phyloP scores from a whole-genome alignment of 495 filamentous ascomycete genomes.

The Aspergillus egyptiacus region DNA sequence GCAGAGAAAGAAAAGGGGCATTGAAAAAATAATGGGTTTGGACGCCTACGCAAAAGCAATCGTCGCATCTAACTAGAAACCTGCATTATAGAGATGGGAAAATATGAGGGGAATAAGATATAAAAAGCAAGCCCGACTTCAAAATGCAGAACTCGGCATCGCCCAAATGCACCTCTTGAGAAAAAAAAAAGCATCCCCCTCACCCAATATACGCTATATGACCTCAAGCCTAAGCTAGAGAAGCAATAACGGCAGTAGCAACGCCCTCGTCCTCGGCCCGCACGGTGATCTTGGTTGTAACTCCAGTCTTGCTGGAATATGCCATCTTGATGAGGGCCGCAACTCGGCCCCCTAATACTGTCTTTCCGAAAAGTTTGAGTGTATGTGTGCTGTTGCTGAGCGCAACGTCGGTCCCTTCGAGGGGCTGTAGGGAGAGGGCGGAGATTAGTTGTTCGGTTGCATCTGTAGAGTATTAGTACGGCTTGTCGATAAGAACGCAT shows the following conservation, averaged over 20 bases:
- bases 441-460: conserved; percentile 87
- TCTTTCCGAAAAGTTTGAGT: conserved; percentile 94
- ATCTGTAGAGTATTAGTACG: conserved; percentile 55
- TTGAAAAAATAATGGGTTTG: conserved; percentile 11
- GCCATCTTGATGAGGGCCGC: conserved; percentile 89
- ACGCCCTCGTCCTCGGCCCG: conserved; percentile 90
- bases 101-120: conserved; percentile 5
- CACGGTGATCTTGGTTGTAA: conserved; percentile 89
- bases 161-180: conserved; percentile 2
- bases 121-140: conserved; percentile 16
- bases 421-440: conserved; percentile 80
- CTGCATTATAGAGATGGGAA: conserved; percentile 19
- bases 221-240: conserved; percentile 60
- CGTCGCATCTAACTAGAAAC: conserved; percentile 23
- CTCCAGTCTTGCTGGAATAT: conserved; percentile 81
- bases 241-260: conserved; percentile 74
- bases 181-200: conserved; percentile 12
- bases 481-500: not conserved
- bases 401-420: conserved; percentile 88
- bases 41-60: conserved; percentile 20
- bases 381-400: conserved; percentile 85
- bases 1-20: conserved; percentile 1
- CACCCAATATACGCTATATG: conserved; percentile 22
- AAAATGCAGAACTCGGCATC: conserved; percentile 19
- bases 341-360: conserved; percentile 82